Conservation (phyloP, 345 rosid species). For the Nasturtium officinale region DNA sequence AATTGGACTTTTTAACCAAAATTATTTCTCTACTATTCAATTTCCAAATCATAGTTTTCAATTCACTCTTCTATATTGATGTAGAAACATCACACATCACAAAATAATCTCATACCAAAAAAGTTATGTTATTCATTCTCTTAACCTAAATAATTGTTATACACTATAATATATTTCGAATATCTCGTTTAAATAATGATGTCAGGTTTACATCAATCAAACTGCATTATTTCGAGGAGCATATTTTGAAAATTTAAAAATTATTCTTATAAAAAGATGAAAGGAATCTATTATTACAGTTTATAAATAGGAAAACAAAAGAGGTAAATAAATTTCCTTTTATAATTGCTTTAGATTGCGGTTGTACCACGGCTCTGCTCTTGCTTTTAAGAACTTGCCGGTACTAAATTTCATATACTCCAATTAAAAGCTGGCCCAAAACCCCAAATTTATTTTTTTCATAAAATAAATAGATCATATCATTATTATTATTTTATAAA, state of each 20-base stretch:
- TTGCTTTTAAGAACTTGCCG: slow-evolving; percentile 38
- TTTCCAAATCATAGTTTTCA: neutral
- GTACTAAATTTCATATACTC: slow-evolving; percentile 38
- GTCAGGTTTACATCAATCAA: slow-evolving; percentile 36
- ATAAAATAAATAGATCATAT: slow-evolving; percentile 3
- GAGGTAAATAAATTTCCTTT: slow-evolving; percentile 37
- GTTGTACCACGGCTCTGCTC: slow-evolving; percentile 61
- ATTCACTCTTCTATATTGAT: slow-evolving; percentile 2
- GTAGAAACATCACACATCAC: slow-evolving; percentile 23
- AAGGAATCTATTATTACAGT: slow-evolving; percentile 34
- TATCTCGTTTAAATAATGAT: slow-evolving; percentile 31
- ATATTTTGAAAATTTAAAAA: slow-evolving; percentile 26
- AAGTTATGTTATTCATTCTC: neutral
- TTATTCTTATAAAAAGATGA: slow-evolving; percentile 20
- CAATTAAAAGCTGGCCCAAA: slow-evolving; percentile 34
- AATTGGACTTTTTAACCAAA: slow-evolving; percentile 23
- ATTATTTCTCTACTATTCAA: neutral
- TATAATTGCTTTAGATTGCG: slow-evolving; percentile 53
- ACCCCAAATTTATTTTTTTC: slow-evolving; percentile 1
- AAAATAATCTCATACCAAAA: neutral
- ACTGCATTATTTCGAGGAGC: slow-evolving; percentile 28
- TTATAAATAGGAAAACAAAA: slow-evolving; percentile 40
- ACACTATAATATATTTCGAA: slow-evolving; percentile 3
- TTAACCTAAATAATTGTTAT: neutral
- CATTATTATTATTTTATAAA: neutral